Evolutionary conservation across 2,329 filamentous ascomycete species (phyloP), one percentile per base, ranked within the genome.

Genomic region (Septoria petroselini): DNA sequence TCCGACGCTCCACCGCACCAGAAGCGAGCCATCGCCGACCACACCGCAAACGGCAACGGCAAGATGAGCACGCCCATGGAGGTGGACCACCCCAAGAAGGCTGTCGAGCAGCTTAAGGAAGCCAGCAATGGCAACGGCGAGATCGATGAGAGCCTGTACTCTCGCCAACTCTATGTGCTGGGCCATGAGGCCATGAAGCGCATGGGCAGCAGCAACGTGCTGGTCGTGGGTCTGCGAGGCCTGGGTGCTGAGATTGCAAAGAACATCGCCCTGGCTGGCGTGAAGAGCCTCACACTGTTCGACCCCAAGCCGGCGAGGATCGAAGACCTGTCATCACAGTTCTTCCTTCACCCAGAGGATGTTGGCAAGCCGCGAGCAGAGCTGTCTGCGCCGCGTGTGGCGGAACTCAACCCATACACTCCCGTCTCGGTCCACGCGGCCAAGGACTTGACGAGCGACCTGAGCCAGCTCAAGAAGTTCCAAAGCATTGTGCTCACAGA

Each of bases 241-340:
- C 81, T 98, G 33, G 93, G 93, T 75, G 91, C 96, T 48, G 93
- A 98, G 73, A 93, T 98, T 63, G 91, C 93, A 66, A 98, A 98
- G 80, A 98, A 98, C 66, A 89, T 98, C 65, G 93, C 93, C 53
- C 84, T 98, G 62, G 93, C 93, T 62, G 93, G 93, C 69, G 93
- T 98, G 73, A 98, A 98, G 79, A 96, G 91, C 66, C 76, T 98
- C 61, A 93, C 91, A 1, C 80, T 98, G 48, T 88, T 90, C 76
- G 93, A 98, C 68, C 91, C 93, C 39, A 82, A 84, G 40, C 88
- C 88, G 34, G 86, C 88, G 46, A 79, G 84, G 60, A 86, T 96
- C 61, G 80, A 88, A 62, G 93, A 98, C 67, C 83, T 98, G 27
- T 97, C 93, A 33, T 88, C 93, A 35, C 93, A 98, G 71, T 98